Evolutionary conservation across 345 rosid species (phyloP).

Genomic region (Noccaea caerulescens): DNA sequence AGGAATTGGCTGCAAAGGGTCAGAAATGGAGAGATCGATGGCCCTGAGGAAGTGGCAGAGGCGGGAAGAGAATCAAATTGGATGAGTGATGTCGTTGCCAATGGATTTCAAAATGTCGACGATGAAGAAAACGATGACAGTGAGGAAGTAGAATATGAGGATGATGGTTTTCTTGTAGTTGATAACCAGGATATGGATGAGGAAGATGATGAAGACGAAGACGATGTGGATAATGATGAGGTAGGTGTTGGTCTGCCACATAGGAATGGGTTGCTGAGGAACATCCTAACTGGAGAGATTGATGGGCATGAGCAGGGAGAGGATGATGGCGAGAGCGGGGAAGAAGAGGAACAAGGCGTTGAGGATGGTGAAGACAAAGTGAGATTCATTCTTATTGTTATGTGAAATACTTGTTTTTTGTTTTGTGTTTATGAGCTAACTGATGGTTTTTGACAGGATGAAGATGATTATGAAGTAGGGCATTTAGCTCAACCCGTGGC

Average conservation of each 20-base stretch:
- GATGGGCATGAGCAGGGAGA: slow-evolving; percentile 10
- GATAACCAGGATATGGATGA: too few species aligned
- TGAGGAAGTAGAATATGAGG: background rate
- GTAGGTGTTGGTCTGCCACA: background rate
- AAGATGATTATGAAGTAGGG: background rate
- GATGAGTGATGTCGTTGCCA: background rate
- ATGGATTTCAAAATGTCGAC: background rate
- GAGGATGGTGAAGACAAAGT: slow-evolving; percentile 3
- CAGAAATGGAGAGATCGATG: background rate
- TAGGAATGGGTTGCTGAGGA: slow-evolving; percentile 21
- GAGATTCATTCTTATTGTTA: background rate
- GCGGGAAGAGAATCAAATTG: background rate
- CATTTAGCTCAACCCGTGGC: background rate
- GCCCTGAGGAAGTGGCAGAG: background rate
- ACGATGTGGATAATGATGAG: background rate
- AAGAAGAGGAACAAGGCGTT: slow-evolving; percentile 3
- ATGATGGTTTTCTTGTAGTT: too few species aligned
- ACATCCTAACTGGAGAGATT: slow-evolving; percentile 2
- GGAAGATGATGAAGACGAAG: background rate
- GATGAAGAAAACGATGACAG: background rate
- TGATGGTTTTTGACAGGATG: slow-evolving; percentile 4
- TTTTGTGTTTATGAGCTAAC: background rate
- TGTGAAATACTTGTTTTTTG: background rate
- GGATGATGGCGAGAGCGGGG: slow-evolving; percentile 12
- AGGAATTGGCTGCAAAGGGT: background rate